A percentile compares a stretch with the other conserved stretches of the same genome.
phyloP scores from a whole-genome alignment of 2,329 filamentous ascomycete genomes.

The Neonectria coccinea region DNA sequence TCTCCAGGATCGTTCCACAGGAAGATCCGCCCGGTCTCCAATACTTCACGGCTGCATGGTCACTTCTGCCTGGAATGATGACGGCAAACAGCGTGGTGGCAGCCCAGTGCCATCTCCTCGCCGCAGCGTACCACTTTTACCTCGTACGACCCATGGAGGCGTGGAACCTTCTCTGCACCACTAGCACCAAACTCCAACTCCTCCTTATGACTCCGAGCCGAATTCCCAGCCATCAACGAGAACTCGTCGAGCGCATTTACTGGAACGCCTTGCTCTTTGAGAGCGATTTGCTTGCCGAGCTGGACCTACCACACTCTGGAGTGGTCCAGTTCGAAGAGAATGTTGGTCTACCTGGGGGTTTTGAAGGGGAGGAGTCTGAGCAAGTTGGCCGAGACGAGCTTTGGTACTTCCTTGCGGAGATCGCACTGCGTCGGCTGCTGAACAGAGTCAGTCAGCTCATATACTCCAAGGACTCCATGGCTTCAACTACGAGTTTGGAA shows the following conservation, averaged over 20 bases:
- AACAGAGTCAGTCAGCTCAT: slow-evolving; percentile 85
- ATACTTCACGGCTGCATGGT: slow-evolving; percentile 86
- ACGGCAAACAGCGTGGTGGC: slow-evolving; percentile 82
- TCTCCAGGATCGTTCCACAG: slow-evolving; percentile 75
- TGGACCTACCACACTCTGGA: slow-evolving; percentile 85
- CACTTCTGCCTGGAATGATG: slow-evolving; percentile 81
- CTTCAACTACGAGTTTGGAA: slow-evolving; percentile 78
- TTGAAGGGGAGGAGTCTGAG: slow-evolving; percentile 76
- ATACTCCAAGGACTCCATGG: slow-evolving; percentile 78
- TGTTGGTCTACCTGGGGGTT: slow-evolving; percentile 81
- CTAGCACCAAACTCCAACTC: slow-evolving; percentile 84
- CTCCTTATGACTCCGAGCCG: slow-evolving; percentile 79
- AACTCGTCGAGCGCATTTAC: slow-evolving; percentile 82
- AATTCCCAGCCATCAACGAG: slow-evolving; percentile 76
- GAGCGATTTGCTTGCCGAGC: slow-evolving; percentile 81
- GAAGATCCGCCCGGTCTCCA: slow-evolving; percentile 80
- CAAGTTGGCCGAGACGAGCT: slow-evolving; percentile 79
- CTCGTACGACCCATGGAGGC: slow-evolving; percentile 84
- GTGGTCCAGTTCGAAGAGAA: slow-evolving; percentile 86
- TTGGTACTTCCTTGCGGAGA: slow-evolving; percentile 89
- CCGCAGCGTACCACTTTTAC: slow-evolving; percentile 86
- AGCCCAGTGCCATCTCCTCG: slow-evolving; percentile 83
- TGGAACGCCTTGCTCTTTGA: slow-evolving; percentile 88
- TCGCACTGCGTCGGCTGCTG: slow-evolving; percentile 79
- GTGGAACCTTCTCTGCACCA: slow-evolving; percentile 83